Conservation (phyloP, 2,329 filamentous ascomycete species). For the Penicillium italicum region DNA sequence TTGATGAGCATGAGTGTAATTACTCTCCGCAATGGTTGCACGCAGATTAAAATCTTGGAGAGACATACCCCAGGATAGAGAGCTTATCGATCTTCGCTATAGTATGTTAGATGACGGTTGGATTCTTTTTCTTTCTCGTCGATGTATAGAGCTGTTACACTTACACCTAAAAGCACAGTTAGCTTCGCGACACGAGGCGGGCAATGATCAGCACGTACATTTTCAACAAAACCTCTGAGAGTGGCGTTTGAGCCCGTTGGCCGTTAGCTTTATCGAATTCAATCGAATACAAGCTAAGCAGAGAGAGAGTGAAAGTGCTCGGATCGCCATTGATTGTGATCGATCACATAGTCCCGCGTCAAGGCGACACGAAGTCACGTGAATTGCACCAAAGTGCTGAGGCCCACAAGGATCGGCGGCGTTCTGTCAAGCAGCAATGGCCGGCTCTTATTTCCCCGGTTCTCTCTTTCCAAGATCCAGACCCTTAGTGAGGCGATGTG, state of each 20-base stretch:
- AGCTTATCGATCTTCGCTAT: slow-evolving; percentile 83
- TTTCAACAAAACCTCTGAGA: slow-evolving; percentile 1
- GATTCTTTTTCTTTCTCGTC: neutral
- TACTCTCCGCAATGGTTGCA: slow-evolving; percentile 1
- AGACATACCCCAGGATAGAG: slow-evolving; percentile 67
- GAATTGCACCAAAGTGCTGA: slow-evolving; percentile 7
- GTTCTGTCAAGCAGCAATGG: slow-evolving; percentile 1
- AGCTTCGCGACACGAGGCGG: slow-evolving; percentile 9
- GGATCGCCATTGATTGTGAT: slow-evolving; percentile 16
- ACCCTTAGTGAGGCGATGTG: neutral
- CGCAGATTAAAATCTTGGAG: neutral
- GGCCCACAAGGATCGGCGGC: slow-evolving; percentile 18
- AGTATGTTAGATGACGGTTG: slow-evolving; percentile 2
- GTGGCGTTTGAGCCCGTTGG: neutral
- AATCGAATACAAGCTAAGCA: neutral
- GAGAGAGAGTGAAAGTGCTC: slow-evolving; percentile 3
- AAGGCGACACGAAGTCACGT: slow-evolving; percentile 25
- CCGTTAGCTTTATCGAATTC: neutral
- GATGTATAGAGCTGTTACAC: slow-evolving; percentile 12
- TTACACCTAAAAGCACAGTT: slow-evolving; percentile 32
- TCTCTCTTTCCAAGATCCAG: neutral
- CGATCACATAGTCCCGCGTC: slow-evolving; percentile 19
- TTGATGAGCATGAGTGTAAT: neutral
- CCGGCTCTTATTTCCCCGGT: slow-evolving; percentile 2
- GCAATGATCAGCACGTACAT: slow-evolving; percentile 17